Evolutionary conservation across 2,329 filamentous ascomycete genomes (phyloP), one percentile per base, ranked within the genome.

Genomic region (Proliferodiscus dingleyae): DNA sequence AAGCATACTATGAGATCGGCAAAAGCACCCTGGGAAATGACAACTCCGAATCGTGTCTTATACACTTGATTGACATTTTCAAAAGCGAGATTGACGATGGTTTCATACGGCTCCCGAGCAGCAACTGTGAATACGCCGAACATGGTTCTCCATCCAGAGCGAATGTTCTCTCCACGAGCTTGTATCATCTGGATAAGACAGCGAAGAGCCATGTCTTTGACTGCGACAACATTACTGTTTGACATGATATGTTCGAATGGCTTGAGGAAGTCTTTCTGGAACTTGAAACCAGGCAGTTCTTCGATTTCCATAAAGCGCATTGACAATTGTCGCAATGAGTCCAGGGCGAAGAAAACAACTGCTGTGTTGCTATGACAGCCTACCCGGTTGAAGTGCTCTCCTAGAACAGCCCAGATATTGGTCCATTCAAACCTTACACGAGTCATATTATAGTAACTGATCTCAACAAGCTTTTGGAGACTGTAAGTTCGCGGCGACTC

Each of bases 181-280:
- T 98, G 93, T 38, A 98, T 95, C 94, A 99, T 98, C 67, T 99
- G 94, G 46, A 96, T 94, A 50, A 99, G 72, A 63, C 94, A 99
- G 34, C 91, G 82, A 19, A 99, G 72, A 37, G 95, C 89, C 85
- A 98, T 91, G 59, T 99, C 93, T 67, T 98, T 98, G 58, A 99
- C 93, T 1, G 87, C 83, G 15, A 95, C 83, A 52, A 93, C 89
- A 53, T 76, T 88, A 33, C 89, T 93, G 64, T 98, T 97, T 47
- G 87, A 84, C 71, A 98, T 88, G 58, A 99, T 89, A 65, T 97
- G 89, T 69, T 98, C 91, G 59, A 98, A 99, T 0, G 94, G 93
- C 67, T 96, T 97, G 43, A 98, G 70, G 65, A 99, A 98, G 64
- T 99, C 91, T 65, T 99, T 99, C 61, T 99, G 93, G 63, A 99